Base-by-base conservation (phyloP, 805 yeast genomes). In the Pichia ethanolica region DNA sequence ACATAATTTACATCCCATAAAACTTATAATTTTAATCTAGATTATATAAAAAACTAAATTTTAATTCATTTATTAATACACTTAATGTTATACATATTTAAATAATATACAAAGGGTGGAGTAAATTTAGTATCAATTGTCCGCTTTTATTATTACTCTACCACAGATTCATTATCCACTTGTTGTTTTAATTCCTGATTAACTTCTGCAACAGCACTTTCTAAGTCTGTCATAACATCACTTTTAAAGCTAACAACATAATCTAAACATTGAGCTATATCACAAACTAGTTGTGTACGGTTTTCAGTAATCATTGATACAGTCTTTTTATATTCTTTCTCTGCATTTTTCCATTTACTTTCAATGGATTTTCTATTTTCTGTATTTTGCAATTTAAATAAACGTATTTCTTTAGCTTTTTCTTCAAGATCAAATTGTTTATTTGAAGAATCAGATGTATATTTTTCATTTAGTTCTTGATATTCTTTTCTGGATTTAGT, bases 161-260 rank as follows among this genome's bases (percentile, higher is more conserved):
- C 34, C 3, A 11, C 9, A 9, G 37, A 30, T 26, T 46, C 45
- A 25, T 11, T 27, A 11, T 39, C 44, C n/a, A 44, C 7, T 12
- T 48, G 49, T 35, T 45, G 35, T 35, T 49, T 49, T 14, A 49
- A 25, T 37, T 49, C 52, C 5, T 49, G 45, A 10, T 45, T 45
- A 2, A 45, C 49, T 14, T 49, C 52, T n/a, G 8, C 9, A 6
- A 35, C 33, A 7, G 56, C 71, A 36, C 75, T 81, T 57, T 82
- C 87, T 43, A 86, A 70, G 46, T 78, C 74, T 25, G 75, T 72
- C 60, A 86, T 91, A 41, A 86, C 74, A 51, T 76, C 78, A 53
- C 82, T 66, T 66, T 87, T 87, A 67, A 87, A 83, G 44, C 72
- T 75, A 45, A 84, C 75, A 26, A 82, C 76, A 49, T 68, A 71